Evolutionary conservation across 192 early-diverging fungal species (phyloP).

Genomic region (Linnemannia schmuckeri): DNA sequence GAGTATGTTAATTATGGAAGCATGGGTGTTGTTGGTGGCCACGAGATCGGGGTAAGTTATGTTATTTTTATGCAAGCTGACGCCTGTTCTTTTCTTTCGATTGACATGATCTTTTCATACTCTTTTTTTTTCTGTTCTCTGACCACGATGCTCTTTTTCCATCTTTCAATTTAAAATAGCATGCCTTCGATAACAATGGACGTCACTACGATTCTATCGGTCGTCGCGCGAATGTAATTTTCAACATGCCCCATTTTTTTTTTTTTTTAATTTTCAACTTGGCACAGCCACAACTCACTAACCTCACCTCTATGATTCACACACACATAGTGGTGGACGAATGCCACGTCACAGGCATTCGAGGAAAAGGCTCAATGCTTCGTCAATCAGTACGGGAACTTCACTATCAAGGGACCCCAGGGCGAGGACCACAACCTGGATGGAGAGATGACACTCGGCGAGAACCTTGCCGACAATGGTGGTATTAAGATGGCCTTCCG

Average conservation of each 20-base stretch:
- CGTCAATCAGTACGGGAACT: constrained; percentile 71
- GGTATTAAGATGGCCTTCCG: constrained; percentile 63
- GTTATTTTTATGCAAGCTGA: background rate
- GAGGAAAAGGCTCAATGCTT: constrained; percentile 70
- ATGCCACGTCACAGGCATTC: constrained; percentile 63
- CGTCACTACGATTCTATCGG: constrained; percentile 57
- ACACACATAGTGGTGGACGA: constrained; percentile 76
- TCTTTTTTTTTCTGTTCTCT: too few species aligned
- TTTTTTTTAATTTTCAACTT: background rate
- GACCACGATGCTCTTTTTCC: too few species aligned
- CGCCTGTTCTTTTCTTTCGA: too few species aligned
- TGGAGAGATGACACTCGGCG: constrained; percentile 66
- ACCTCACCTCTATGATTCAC: background rate
- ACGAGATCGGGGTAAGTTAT: constrained; percentile 64
- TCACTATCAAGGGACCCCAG: constrained; percentile 53
- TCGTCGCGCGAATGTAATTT: constrained; percentile 9
- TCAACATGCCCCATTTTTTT: background rate
- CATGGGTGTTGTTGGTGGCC: constrained; percentile 75
- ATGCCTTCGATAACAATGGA: constrained; percentile 68
- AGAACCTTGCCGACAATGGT: constrained; percentile 83
- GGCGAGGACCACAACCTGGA: constrained; percentile 53
- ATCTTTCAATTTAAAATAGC: constrained; percentile 1
- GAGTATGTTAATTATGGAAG: constrained; percentile 74
- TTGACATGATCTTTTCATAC: too few species aligned
- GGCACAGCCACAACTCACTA: background rate